Base-by-base conservation (phyloP, 352 stramenopile species). In the Pythium utonaiense region DNA sequence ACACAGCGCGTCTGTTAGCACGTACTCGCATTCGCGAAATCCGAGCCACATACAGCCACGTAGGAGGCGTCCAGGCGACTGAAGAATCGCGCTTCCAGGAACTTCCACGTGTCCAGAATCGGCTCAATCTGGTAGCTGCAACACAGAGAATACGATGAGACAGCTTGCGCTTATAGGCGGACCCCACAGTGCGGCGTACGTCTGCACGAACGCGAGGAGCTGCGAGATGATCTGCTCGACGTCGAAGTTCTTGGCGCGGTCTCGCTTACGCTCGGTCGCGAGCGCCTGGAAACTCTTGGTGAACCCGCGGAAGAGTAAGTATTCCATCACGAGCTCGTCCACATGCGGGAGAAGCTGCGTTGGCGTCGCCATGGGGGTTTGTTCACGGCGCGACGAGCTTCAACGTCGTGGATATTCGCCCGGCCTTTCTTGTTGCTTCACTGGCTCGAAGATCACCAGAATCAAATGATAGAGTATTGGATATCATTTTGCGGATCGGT, bases 221-320 rank as follows among this genome's bases (percentile, higher is more conserved):
- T 93, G 84, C 9, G 73, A 66, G 30, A 90, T 72, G 68, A 93
- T 77, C 62, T 90, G 79, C 52, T 90, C 84, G 27, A 88, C 82
- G 55, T 93, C 84, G 60, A 93, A 91, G 53, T 78, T 80, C 31
- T 80, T 77, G 28, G 73, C 60, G 57, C 75, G 81, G 65, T 91
- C 82, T 59, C 79, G 78, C 69, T 89, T 88, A 61, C 81, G 77
- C 66, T 93, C 84, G 28, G 71, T 68, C 30, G 57, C 77, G 53
- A 93, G 90, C 47, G 76, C 74, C 69, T 91, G 84, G 57, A 93
- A 93, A 53, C 78, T 93, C 75, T 91, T 91, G 25, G 84, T 91
- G 65, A 93, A 93, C 33, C 84, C 84, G 6, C 84, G 73, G 71
- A 93, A 93, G 57, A 93, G 79, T 49, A 93, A 66, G 63, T 93